Base-by-base conservation (phyloP, 768 basidiomycete genomes). In the Tulasnella sp. region DNA sequence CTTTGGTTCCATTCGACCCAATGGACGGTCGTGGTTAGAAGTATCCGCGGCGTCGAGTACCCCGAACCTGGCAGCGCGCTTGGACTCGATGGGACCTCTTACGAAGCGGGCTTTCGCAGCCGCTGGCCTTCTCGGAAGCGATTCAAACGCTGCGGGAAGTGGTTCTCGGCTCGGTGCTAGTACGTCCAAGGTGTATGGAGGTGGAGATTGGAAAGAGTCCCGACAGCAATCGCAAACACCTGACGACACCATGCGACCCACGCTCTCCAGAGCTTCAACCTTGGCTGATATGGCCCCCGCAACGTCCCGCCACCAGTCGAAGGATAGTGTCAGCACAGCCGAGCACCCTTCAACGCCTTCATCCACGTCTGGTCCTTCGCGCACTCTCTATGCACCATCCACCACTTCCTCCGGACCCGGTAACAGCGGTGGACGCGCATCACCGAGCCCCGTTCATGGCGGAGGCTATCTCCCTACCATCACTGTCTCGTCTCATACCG, bases 21-120 rank as follows among this genome's bases (percentile, higher is more conserved):
- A 2, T 52, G n/a, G 52, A 21, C 52, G 52, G 10, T 8, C 3
- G 14, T 14, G 38, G 12, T 74, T 40, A 5, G 73, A 18, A 31
- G 73, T 34, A 12, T 74, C 73, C 39, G 73, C 40, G 18, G 14
- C 73, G 21, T 74, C 73, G 0, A 74, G 38, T 74, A 46, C n/a
- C 73, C 38, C 38, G 39, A 74, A 74, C 21, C n/a, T 40, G 0
- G 77, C 18, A 27, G 78, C 38, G 19, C 38, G 42, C 39, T 38
- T 48, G 78, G 80, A 75, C 56, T 73, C 42, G 27, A 79, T 80
- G 39, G 80, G 80, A 36, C 80, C 79, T 24, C 27, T 78, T 18
- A 80, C 80, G 2, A 71, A 46, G 36, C 48, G 78, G 16, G 80
- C 78, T 31, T 80, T 80, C 19, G 71, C 56, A 10, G 80, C 80